A percentile compares a stretch with the other conserved stretches of the same genome.
Evolutionary conservation across 805 yeast genomes (phyloP).

Genomic region (Zygotorulaspora danielsina): DNA sequence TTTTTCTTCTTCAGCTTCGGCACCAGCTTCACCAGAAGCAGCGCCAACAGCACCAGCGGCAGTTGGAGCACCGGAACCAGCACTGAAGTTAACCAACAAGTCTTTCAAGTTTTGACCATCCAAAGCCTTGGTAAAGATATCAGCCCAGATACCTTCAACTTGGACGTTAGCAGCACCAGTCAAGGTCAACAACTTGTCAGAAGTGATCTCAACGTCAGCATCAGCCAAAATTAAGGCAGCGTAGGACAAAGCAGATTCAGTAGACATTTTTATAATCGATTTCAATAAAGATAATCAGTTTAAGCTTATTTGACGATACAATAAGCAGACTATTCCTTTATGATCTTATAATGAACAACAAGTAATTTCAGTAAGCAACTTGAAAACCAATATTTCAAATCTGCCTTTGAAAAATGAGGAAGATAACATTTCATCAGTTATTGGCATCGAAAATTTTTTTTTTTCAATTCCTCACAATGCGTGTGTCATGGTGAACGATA

Average conservation of each 20-base stretch:
- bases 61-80: conserved; percentile 43
- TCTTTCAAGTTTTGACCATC: conserved; percentile 73
- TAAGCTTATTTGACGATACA: conserved; percentile 26
- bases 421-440: neutral
- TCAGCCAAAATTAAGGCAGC: conserved; percentile 98
- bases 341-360: conserved; percentile 7
- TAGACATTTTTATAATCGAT: conserved; percentile 53
- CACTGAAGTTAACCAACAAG: conserved; percentile 55
- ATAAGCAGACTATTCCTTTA: conserved; percentile 38
- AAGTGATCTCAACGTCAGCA: conserved; percentile 88
- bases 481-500: neutral
- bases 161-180: conserved; percentile 72
- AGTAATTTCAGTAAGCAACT: neutral
- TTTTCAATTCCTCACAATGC: conserved; percentile 1
- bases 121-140: conserved; percentile 75
- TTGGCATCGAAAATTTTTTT: conserved; percentile 4
- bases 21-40: conserved; percentile 45
- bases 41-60: conserved; percentile 44
- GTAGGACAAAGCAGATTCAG: conserved; percentile 89
- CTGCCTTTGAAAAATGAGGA: neutral
- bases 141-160: conserved; percentile 77
- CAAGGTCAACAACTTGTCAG: conserved; percentile 72
- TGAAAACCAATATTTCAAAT: neutral
- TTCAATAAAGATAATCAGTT: conserved; percentile 35
- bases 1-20: conserved; percentile 55